phyloP scores from a whole-genome alignment of 108 stramenopile species.

The Stephanodiscus minutulus region DNA sequence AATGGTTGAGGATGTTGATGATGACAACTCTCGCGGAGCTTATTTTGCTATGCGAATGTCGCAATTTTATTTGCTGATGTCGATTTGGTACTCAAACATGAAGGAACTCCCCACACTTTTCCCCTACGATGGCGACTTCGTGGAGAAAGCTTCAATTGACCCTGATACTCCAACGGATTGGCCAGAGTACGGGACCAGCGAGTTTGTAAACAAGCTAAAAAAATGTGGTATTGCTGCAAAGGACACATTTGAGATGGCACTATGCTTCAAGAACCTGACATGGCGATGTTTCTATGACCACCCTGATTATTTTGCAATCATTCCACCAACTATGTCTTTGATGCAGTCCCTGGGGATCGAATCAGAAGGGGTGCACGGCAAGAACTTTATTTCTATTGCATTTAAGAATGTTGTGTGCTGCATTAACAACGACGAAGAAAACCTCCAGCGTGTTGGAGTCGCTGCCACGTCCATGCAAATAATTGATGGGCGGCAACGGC shows the following conservation, averaged over 20 bases:
- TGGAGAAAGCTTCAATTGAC: constrained; percentile 45
- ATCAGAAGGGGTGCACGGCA: neutral
- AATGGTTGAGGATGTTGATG: constrained; percentile 44
- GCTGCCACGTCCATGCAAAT: constrained; percentile 51
- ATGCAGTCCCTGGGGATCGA: constrained; percentile 4
- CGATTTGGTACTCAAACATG: constrained; percentile 86
- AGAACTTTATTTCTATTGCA: constrained; percentile 11
- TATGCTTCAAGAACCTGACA: constrained; percentile 50
- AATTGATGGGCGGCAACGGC: constrained; percentile 51
- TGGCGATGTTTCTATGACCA: constrained; percentile 66
- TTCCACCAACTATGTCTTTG: constrained; percentile 26
- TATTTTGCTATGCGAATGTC: constrained; percentile 67
- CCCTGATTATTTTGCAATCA: constrained; percentile 49
- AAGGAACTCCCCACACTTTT: constrained; percentile 79
- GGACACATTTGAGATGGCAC: constrained; percentile 54
- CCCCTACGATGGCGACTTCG: constrained; percentile 50
- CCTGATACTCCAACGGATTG: constrained; percentile 55
- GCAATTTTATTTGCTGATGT: constrained; percentile 75
- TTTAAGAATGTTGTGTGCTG: constrained; percentile 13
- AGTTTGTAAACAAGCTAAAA: constrained; percentile 54
- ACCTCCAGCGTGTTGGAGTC: constrained; percentile 37
- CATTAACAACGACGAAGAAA: constrained; percentile 43
- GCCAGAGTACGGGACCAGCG: constrained; percentile 79
- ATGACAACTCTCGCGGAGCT: constrained; percentile 19
- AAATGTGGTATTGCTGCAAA: constrained; percentile 11